Evolutionary conservation across 768 basidiomycete species (phyloP).

Genomic region (Boletus subparvulus): DNA sequence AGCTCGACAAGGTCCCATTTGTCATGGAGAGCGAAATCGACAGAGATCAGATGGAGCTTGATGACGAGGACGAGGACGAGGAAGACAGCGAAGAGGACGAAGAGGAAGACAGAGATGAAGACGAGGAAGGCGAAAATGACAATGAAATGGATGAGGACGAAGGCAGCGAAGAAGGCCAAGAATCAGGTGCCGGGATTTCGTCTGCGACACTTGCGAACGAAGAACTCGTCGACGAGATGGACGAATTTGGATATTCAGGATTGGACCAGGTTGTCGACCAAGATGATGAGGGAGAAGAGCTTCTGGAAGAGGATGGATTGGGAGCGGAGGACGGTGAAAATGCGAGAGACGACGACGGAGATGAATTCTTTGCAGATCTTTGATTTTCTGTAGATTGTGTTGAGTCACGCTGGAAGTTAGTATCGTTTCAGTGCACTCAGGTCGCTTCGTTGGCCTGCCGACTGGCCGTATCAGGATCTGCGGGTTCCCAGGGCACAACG

Average conservation of each 20-base stretch:
- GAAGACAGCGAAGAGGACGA: background rate
- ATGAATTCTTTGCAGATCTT: background rate
- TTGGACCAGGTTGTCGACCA: background rate
- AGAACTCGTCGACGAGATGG: constrained; percentile 3
- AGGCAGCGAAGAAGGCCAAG: background rate
- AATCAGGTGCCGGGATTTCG: background rate
- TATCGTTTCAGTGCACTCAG: no score
- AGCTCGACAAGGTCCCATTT: background rate
- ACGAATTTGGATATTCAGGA: background rate
- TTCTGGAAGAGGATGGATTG: background rate
- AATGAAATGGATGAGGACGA: background rate
- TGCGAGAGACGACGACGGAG: background rate
- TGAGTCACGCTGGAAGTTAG: no score
- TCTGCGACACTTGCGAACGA: background rate
- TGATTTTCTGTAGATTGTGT: background rate
- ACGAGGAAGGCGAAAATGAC: background rate
- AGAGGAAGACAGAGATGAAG: background rate
- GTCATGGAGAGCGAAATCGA: background rate
- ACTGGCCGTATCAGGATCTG: no score
- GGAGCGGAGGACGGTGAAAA: background rate
- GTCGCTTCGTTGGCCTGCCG: no score
- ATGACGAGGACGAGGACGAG: background rate
- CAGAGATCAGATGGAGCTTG: background rate
- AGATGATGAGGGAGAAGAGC: background rate
- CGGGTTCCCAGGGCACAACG: no score